phyloP scores from a whole-genome alignment of 257 asterid species.

The Eucommia ulmoides region DNA sequence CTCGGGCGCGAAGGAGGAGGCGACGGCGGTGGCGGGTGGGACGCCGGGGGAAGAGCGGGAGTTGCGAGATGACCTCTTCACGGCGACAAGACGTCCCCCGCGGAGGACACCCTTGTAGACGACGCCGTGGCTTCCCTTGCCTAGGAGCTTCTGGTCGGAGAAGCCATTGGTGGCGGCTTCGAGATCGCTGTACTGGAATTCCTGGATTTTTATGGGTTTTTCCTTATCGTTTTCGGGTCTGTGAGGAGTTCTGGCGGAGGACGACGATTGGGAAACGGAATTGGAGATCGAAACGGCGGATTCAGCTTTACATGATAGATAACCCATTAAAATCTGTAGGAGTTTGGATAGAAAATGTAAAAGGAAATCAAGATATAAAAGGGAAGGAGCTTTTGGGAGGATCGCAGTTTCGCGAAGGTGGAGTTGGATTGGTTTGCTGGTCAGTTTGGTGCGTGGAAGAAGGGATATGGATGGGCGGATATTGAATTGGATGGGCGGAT shows the following conservation, averaged over 20 bases:
- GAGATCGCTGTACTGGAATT: conserved; percentile 65
- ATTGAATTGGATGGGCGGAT: no score
- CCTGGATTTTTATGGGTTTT: conserved; percentile 44
- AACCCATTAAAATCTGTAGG: conserved; percentile 62
- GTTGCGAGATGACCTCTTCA: conserved; percentile 54
- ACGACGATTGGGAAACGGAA: conserved; percentile 17
- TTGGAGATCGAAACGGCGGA: conserved; percentile 43
- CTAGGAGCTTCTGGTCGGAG: conserved; percentile 52
- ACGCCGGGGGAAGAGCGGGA: conserved; percentile 6
- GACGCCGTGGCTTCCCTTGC: conserved; percentile 78
- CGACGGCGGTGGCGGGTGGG: conserved; percentile 15
- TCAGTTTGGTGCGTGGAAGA: no score
- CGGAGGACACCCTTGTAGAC: conserved; percentile 73
- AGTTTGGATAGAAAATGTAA: no score
- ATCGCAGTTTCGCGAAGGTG: no score
- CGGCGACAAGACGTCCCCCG: conserved; percentile 60
- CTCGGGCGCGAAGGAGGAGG: conserved; percentile 18
- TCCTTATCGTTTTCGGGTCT: conserved; percentile 10
- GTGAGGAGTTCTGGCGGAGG: conserved; percentile 23
- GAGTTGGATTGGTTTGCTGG: no score
- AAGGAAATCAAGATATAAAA: no score
- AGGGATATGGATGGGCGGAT: no score
- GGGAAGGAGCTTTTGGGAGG: no score
- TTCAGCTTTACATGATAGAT: conserved; percentile 72
- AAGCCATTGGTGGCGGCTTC: conserved; percentile 69